Percentiles rank a stretch among this genome's conserved stretches.
Conservation (phyloP, 2,329 filamentous ascomycete species). For the Epichloe uncinata region DNA sequence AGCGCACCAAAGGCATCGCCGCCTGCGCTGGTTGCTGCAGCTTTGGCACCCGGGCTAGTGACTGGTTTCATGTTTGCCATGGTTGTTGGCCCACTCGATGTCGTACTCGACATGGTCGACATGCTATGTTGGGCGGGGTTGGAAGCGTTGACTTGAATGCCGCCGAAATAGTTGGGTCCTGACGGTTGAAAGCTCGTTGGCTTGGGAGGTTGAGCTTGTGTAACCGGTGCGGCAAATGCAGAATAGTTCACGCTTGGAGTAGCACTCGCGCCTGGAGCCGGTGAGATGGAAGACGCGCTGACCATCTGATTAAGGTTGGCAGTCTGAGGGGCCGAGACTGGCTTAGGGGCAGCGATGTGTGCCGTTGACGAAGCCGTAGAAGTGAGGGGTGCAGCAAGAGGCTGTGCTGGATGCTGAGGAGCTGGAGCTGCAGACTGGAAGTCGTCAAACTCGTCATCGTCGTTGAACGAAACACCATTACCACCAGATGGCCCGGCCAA, state of each 20-base stretch:
- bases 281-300: slow-evolving; percentile 68
- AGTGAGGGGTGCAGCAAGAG: slow-evolving; percentile 33
- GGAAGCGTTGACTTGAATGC: slow-evolving; percentile 40
- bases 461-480: slow-evolving; percentile 25
- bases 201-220: slow-evolving; percentile 35
- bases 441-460: slow-evolving; percentile 92
- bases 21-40: slow-evolving; percentile 40
- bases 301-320: slow-evolving; percentile 70
- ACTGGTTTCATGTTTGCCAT: slow-evolving; percentile 36
- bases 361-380: slow-evolving; percentile 41
- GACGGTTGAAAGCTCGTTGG: slow-evolving; percentile 58
- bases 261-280: slow-evolving; percentile 44
- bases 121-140: slow-evolving; percentile 18
- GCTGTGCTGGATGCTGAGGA: slow-evolving; percentile 30
- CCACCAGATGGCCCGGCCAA: slow-evolving; percentile 19
- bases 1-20: slow-evolving; percentile 85
- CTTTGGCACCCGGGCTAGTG: slow-evolving; percentile 34
- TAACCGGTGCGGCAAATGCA: slow-evolving; percentile 34
- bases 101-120: slow-evolving; percentile 19
- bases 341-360: slow-evolving; percentile 71
- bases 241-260: slow-evolving; percentile 50
- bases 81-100: slow-evolving; percentile 22
- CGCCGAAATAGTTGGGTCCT: slow-evolving; percentile 91
- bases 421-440: slow-evolving; percentile 77
- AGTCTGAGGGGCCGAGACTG: slow-evolving; percentile 70